Evolutionary conservation across 2,329 filamentous ascomycete genomes (phyloP).

Genomic region (Hypoxylon sp.): DNA sequence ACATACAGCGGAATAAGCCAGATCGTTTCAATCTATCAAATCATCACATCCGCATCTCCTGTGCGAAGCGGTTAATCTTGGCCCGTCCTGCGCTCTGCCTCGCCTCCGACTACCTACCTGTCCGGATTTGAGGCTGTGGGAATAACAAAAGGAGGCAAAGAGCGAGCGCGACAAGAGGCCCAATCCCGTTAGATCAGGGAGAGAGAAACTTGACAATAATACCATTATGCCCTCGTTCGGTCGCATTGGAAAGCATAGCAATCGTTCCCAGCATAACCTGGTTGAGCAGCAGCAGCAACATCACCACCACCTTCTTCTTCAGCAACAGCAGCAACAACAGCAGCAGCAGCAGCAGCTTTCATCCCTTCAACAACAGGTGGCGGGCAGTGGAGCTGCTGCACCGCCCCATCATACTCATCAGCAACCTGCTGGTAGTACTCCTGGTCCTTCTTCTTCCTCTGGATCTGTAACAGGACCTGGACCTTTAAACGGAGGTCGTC

Average conservation of each 20-base stretch:
- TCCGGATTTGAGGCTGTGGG: conserved; percentile 29
- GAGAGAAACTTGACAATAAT: conserved; percentile 39
- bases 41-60: conserved; percentile 25
- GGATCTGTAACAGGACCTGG: conserved; percentile 36
- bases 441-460: conserved; percentile 32
- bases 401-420: conserved; percentile 48
- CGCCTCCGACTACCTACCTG: conserved; percentile 29
- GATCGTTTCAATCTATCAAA: conserved; percentile 37
- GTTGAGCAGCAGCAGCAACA: conserved; percentile 60
- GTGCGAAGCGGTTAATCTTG: conserved; percentile 25
- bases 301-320: conserved; percentile 43
- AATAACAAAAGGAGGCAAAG: conserved; percentile 34
- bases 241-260: conserved; percentile 65
- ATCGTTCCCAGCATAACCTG: conserved; percentile 65
- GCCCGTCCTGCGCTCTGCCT: conserved; percentile 37
- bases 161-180: conserved; percentile 24
- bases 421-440: conserved; percentile 31
- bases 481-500: conserved; percentile 43
- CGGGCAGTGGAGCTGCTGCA: conserved; percentile 48
- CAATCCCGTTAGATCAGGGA: conserved; percentile 34
- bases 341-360: conserved; percentile 52
- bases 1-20: conserved; percentile 40
- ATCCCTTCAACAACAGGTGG: conserved; percentile 43
- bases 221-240: conserved; percentile 66
- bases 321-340: conserved; percentile 51